Conservation (phyloP, 169 alveolate species). For the Cardiosporidium cionae region DNA sequence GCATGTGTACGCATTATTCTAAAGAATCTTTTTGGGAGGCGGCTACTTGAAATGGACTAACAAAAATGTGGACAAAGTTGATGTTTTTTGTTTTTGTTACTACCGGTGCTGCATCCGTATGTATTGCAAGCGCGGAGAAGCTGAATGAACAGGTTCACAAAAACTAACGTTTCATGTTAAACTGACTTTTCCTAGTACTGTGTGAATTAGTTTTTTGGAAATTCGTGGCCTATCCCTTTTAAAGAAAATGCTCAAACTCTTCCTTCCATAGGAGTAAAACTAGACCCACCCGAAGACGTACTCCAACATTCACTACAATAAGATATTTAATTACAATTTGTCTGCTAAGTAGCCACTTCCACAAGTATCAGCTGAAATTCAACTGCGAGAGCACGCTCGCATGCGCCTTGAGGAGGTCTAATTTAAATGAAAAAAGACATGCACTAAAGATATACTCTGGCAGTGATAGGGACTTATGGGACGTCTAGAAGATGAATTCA, state of each 20-base stretch:
- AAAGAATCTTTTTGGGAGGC: too few species aligned
- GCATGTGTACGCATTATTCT: too few species aligned
- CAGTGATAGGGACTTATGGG: conserved; percentile 25
- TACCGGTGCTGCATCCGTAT: too few species aligned
- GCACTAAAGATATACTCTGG: too few species aligned
- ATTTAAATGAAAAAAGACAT: background rate
- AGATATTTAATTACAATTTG: background rate
- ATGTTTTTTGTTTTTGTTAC: too few species aligned
- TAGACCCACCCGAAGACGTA: conserved; percentile 37
- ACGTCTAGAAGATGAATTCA: conserved; percentile 29
- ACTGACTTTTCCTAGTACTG: too few species aligned
- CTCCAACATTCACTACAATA: background rate
- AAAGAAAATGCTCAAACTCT: conserved; percentile 32
- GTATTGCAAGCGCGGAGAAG: too few species aligned
- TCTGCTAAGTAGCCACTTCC: conserved; percentile 19
- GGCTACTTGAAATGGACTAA: too few species aligned
- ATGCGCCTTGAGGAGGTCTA: conserved; percentile 22
- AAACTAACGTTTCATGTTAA: too few species aligned
- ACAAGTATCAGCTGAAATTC: conserved; percentile 33
- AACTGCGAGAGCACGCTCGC: conserved; percentile 19
- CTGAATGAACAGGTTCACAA: too few species aligned
- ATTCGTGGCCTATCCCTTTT: conserved; percentile 35
- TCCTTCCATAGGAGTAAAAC: conserved; percentile 33
- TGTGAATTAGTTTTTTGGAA: background rate
- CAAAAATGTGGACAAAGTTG: too few species aligned